These are phyloP conservation scores for Pyricularia sp. DNA, from an alignment of 2,329 filamentous ascomycete species.

Conservation along the genomic window DNA sequence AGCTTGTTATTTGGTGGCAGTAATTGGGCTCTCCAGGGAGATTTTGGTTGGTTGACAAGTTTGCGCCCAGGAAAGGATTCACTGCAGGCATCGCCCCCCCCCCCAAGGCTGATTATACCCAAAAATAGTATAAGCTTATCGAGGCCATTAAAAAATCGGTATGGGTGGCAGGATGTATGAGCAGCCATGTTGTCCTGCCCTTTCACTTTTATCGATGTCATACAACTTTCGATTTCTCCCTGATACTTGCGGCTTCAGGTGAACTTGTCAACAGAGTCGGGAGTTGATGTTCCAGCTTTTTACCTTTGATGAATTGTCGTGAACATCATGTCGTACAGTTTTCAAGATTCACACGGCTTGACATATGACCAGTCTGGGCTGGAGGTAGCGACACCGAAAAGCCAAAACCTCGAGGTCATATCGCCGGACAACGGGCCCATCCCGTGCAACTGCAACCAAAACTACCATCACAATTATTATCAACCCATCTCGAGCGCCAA, in stretches of 20 bases:
- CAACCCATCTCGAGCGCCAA: too few species aligned
- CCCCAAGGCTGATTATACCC: background rate
- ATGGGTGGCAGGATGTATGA: background rate
- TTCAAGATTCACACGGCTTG: background rate
- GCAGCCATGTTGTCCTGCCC: background rate
- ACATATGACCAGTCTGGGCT: background rate
- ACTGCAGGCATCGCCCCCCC: background rate
- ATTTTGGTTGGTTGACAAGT: background rate
- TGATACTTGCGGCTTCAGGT: background rate
- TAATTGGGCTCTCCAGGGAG: background rate
- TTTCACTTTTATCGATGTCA: background rate
- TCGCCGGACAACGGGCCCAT: background rate
- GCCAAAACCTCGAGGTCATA: background rate
- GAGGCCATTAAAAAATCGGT: background rate
- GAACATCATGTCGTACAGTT: background rate
- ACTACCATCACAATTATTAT: background rate
- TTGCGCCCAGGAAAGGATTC: background rate
- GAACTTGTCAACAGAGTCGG: background rate
- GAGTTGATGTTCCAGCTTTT: background rate
- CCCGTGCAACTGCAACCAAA: background rate
- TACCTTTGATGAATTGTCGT: background rate
- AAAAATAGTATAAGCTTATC: background rate
- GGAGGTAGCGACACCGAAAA: background rate
- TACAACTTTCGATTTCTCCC: background rate
- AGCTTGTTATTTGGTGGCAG: background rate